A percentile compares a stretch with the other conserved stretches of the same genome.
phyloP scores from a whole-genome alignment of 345 rosid species.

The Gynandropsis gynandra region DNA sequence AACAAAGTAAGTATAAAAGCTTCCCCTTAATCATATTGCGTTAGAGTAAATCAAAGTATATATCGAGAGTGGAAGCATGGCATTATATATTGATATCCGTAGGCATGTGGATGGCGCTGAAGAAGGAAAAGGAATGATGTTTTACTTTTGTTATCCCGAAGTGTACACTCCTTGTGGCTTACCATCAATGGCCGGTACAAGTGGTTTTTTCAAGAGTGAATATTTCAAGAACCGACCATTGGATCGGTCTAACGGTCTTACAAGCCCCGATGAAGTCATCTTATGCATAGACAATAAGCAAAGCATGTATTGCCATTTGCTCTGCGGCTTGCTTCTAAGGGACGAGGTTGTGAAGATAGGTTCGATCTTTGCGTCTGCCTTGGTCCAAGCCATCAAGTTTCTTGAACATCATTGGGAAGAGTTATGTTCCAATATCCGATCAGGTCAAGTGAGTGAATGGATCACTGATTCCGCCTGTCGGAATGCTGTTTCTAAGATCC shows the following conservation, averaged over 20 bases:
- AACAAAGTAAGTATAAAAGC: slow-evolving; percentile 45
- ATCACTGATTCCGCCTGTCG: slow-evolving; percentile 51
- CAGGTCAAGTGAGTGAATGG: slow-evolving; percentile 52
- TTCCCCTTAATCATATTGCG: not conserved
- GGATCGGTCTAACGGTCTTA: slow-evolving; percentile 52
- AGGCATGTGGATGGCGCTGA: slow-evolving; percentile 66
- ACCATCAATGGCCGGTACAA: slow-evolving; percentile 66
- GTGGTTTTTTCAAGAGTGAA: slow-evolving; percentile 65
- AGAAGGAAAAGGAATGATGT: slow-evolving; percentile 71
- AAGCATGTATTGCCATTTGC: slow-evolving; percentile 67
- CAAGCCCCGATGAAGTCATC: slow-evolving; percentile 71
- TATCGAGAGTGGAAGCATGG: too few species aligned
- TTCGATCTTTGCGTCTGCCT: slow-evolving; percentile 68
- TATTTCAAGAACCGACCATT: slow-evolving; percentile 62
- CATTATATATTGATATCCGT: not conserved
- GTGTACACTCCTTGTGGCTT: slow-evolving; percentile 54
- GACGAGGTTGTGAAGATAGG: slow-evolving; percentile 59
- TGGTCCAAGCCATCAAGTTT: slow-evolving; percentile 61
- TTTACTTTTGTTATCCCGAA: slow-evolving; percentile 60
- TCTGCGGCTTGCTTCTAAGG: slow-evolving; percentile 63
- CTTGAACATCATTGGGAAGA: slow-evolving; percentile 62
- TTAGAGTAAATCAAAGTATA: not conserved
- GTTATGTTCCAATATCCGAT: slow-evolving; percentile 51
- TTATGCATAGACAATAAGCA: slow-evolving; percentile 69
- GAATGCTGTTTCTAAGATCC: slow-evolving; percentile 30